Percentiles rank a stretch among this genome's conserved stretches.
Conservation (phyloP, 2,329 filamentous ascomycete genomes). For the Ploettnerulaceae sp. region DNA sequence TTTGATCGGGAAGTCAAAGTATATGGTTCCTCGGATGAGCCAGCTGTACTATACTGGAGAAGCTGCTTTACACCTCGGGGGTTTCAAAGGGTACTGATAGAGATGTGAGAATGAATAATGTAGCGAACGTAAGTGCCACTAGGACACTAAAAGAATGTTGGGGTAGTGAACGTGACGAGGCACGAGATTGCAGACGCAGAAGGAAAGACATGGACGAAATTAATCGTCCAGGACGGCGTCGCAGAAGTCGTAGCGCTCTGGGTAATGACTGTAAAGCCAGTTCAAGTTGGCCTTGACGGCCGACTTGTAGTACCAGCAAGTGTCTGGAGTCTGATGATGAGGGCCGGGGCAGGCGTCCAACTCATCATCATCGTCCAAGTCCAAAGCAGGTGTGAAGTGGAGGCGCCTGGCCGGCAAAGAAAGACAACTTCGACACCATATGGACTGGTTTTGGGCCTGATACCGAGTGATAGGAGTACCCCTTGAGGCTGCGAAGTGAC, state of each 20-base stretch:
- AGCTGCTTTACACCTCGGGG: not conserved
- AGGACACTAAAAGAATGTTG: not conserved
- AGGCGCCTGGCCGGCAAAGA: not conserved
- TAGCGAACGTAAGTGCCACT: not conserved
- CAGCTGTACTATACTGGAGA: not conserved
- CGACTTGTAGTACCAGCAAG: not conserved
- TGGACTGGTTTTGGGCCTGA: not conserved
- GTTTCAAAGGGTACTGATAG: not conserved
- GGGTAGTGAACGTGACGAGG: not conserved
- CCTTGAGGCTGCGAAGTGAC: not conserved
- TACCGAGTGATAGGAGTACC: constrained; percentile 1
- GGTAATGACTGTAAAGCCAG: constrained; percentile 8
- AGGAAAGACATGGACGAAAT: not conserved
- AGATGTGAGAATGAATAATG: not conserved
- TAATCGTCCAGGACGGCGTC: constrained; percentile 5
- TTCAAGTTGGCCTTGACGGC: constrained; percentile 1
- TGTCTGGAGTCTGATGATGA: constrained; percentile 3
- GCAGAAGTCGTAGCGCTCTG: not conserved
- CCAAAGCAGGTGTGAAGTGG: not conserved
- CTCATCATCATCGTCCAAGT: not conserved
- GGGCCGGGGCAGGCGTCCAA: not conserved
- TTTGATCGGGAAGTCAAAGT: too few species aligned
- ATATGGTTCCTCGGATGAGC: too few species aligned
- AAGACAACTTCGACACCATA: constrained; percentile 1
- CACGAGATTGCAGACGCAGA: not conserved